Evolutionary conservation across 129 eudicot species (phyloP).

Genomic region (Pittosporum tobira): DNA sequence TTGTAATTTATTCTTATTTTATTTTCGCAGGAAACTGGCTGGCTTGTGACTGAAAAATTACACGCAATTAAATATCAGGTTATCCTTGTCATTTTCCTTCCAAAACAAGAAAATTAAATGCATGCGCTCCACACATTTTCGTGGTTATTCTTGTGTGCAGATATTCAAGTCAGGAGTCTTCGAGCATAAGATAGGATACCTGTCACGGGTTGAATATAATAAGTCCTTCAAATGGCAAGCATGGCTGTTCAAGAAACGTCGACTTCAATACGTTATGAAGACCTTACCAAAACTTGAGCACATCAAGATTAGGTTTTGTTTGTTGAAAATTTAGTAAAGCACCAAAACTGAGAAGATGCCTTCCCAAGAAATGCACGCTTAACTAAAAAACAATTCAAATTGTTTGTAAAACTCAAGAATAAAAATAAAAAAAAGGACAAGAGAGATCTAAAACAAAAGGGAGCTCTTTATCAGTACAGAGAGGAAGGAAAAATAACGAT

Average conservation of each 20-base stretch:
- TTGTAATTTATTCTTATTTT: background rate
- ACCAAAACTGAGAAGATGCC: background rate
- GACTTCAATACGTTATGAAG: background rate
- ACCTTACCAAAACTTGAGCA: background rate
- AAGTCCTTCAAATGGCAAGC: background rate
- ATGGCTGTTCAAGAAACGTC: background rate
- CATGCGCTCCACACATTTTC: background rate
- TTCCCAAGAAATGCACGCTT: background rate
- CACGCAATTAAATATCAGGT: constrained; percentile 1
- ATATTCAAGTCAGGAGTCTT: background rate
- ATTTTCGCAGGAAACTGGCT: background rate
- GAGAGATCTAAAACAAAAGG: too few relatives aligned
- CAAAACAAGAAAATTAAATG: background rate
- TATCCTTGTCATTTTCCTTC: background rate
- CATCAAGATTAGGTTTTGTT: background rate
- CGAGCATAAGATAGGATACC: constrained; percentile 4
- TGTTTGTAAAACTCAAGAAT: background rate
- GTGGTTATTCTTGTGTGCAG: background rate
- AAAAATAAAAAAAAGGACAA: background rate
- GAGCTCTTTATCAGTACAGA: too few relatives aligned
- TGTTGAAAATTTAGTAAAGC: background rate
- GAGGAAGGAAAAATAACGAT: too few relatives aligned
- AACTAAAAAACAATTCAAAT: too few relatives aligned
- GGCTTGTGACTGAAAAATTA: background rate
- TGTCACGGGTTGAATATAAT: background rate